Evolutionary conservation across 371 early-diverging fungal genomes (phyloP).

Genomic region (Zopfochytrium polystomum): DNA sequence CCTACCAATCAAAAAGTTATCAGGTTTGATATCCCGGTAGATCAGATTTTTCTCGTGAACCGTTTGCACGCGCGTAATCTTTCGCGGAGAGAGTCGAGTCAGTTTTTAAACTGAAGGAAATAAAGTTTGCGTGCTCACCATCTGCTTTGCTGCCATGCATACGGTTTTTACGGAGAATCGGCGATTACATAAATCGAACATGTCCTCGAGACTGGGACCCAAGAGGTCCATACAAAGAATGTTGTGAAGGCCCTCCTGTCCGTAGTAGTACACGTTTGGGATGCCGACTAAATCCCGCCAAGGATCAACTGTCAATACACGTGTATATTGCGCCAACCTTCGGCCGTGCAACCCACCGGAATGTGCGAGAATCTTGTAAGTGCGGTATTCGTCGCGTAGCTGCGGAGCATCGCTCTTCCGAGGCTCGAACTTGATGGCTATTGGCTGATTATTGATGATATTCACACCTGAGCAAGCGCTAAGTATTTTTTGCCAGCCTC

Average conservation of each 20-base stretch:
- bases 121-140: slow-evolving; percentile 54
- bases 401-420: slow-evolving; percentile 92
- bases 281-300: slow-evolving; percentile 55
- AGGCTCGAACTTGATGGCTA: slow-evolving; percentile 94
- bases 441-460: slow-evolving; percentile 74
- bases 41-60: slow-evolving; percentile 96
- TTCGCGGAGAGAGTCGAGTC: neutral
- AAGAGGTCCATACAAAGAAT: slow-evolving; percentile 96
- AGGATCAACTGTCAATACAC: neutral
- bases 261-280: slow-evolving; percentile 91
- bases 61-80: slow-evolving; percentile 75
- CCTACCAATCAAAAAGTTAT: slow-evolving; percentile 95
- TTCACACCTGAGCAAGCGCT: slow-evolving; percentile 16
- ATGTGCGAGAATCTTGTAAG: slow-evolving; percentile 82
- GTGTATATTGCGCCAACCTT: neutral
- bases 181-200: slow-evolving; percentile 94
- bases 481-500: neutral
- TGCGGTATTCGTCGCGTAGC: slow-evolving; percentile 87
- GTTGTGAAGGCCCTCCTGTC: slow-evolving; percentile 93
- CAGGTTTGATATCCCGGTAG: slow-evolving; percentile 99
- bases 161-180: too few relatives aligned
- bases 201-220: slow-evolving; percentile 94
- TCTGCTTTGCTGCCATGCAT: slow-evolving; percentile 95
- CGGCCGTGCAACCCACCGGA: slow-evolving; percentile 26
- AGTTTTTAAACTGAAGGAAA: neutral